Evolutionary conservation across 2,329 filamentous ascomycete genomes (phyloP), one percentile per base, ranked within the genome.

Genomic region (Calonectria crousiana): DNA sequence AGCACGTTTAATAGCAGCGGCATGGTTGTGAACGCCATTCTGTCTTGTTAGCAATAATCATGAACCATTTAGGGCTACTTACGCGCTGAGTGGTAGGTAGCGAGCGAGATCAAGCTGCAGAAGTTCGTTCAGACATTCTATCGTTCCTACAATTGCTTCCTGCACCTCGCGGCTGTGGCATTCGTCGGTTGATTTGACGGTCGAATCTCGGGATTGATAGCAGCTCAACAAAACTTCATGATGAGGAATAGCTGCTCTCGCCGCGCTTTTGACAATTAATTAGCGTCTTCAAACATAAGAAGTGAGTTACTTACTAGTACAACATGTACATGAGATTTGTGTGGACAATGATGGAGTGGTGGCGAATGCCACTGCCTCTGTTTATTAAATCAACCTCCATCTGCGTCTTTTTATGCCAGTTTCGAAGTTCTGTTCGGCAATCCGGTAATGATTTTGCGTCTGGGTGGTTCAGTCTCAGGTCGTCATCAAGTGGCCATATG

Each of bases 271-370:
- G 1, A 16, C 16, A 2, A 26, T 41, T 32, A 32, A 26, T 13
- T 13, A 28, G 16, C 14, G 23, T 41, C 6, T 16, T 18, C 9
- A 9, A 41, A 18, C 8, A 13, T 14, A 20, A 14, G 6, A n/a
- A 18, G 13, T 13, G 16, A 5, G 2, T 10, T 13, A 18, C 52
- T 9, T 49, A 60, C 66, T 58, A 53, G n/a, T 69, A 69, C n/a
- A 58, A 49, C 38, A 69, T 69, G 38, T 69, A 69, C 34, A 69
- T 69, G 32, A 69, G 36, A 23, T 69, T 58, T 20, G 38, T 47
- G 28, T 69, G 52, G 9, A 69, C 34, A 26, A 53, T 69, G 4
- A 69, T 52, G 13, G 66, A 69, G 18, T 69, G 34, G 6, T 58
- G 51, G 5, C 36, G 51, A 8, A 58, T 44, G 1, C 51, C 47